These are phyloP conservation scores for Dictyostelium purpureum DNA, from an alignment of 78 protist species.

Conservation along the genomic window DNA sequence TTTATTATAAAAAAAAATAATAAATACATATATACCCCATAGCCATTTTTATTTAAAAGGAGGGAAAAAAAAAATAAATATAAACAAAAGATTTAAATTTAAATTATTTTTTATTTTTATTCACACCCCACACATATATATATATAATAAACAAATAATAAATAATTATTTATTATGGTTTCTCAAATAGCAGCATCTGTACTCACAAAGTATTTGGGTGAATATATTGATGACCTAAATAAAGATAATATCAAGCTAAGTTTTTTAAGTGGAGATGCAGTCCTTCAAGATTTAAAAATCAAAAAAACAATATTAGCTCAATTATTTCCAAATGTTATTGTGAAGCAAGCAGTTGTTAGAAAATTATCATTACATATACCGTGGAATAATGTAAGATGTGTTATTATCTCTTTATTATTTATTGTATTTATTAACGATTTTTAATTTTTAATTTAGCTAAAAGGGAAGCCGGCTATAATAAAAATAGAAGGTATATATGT, in stretches of 20 bases:
- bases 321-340: constrained; percentile 44
- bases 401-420: neutral
- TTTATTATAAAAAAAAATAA: no score
- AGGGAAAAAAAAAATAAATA: no score
- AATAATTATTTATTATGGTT: constrained; percentile 15
- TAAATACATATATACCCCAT: no score
- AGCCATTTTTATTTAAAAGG: no score
- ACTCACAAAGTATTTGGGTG: constrained; percentile 40
- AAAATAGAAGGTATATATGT: constrained; percentile 58
- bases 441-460: neutral
- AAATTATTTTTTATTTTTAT: no score
- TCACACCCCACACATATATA: neutral
- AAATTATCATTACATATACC: constrained; percentile 62
- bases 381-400: constrained; percentile 55
- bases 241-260: constrained; percentile 53
- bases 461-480: constrained; percentile 57
- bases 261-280: constrained; percentile 59
- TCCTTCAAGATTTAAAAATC: constrained; percentile 47
- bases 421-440: neutral
- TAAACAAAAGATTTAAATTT: no score
- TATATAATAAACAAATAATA: neutral
- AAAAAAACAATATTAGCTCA: constrained; percentile 44
- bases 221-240: constrained; percentile 58
- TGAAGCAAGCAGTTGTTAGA: constrained; percentile 56
- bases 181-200: constrained; percentile 53